These are phyloP conservation scores for Curvularia lunata DNA, from an alignment of 2,329 filamentous ascomycete species.

Conservation along the genomic window DNA sequence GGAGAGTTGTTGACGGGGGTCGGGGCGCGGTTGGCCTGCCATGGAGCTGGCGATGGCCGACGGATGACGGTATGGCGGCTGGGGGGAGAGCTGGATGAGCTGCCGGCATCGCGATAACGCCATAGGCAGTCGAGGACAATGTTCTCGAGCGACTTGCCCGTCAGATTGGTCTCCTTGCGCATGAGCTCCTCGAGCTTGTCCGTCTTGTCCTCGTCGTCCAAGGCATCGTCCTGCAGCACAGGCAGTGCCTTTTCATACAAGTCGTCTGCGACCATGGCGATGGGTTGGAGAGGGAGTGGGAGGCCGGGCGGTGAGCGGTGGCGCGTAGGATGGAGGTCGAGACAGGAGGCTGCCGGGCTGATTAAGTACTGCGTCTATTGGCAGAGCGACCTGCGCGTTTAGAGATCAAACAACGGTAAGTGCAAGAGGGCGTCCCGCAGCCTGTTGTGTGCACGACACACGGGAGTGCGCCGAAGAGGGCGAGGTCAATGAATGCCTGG, in stretches of 20 bases:
- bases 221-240: slow-evolving; percentile 77
- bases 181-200: slow-evolving; percentile 88
- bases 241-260: slow-evolving; percentile 91
- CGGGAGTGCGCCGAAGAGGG: slow-evolving; percentile 22
- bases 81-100: slow-evolving; percentile 75
- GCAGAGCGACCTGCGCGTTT: slow-evolving; percentile 31
- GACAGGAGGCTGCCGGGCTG: slow-evolving; percentile 27
- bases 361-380: slow-evolving; percentile 29
- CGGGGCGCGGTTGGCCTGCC: slow-evolving; percentile 76
- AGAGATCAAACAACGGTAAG: slow-evolving; percentile 29
- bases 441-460: slow-evolving; percentile 24
- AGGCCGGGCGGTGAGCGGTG: slow-evolving; percentile 11
- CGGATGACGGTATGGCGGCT: slow-evolving; percentile 89
- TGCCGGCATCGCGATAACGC: slow-evolving; percentile 72
- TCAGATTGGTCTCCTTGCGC: slow-evolving; percentile 76
- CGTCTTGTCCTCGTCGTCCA: slow-evolving; percentile 95
- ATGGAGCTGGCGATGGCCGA: slow-evolving; percentile 88
- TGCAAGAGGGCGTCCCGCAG: slow-evolving; percentile 25
- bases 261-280: slow-evolving; percentile 84
- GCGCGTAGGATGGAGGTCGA: slow-evolving; percentile 12
- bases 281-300: slow-evolving; percentile 30
- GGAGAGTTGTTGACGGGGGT: slow-evolving; percentile 86
- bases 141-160: slow-evolving; percentile 82
- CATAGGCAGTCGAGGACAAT: slow-evolving; percentile 88
- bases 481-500: slow-evolving; percentile 28